Evolutionary conservation across 441 rosid genomes (phyloP), one percentile per base, ranked within the genome.

Genomic region (Adansonia gregorii): DNA sequence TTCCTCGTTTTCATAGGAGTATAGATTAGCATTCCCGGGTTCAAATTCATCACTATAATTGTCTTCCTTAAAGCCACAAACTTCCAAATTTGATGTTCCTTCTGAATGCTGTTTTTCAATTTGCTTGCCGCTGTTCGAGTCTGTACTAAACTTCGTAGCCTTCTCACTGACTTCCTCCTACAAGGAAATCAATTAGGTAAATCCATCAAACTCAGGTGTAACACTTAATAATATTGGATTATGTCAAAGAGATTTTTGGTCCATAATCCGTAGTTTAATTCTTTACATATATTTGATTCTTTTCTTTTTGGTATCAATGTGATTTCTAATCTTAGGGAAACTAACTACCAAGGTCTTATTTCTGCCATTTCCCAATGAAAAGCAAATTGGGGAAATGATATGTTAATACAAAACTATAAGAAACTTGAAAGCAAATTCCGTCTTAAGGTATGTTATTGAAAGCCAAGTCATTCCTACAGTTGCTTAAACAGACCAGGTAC

Each of bases 21-120:
- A 52, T 52, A 31, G 8, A 27, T 52, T 8, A 31, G 48, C 39
- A 49, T 63, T 31, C 1, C 64, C 61, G 6, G 9, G 27, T 71
- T 75, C 78, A 48, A 27, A 17, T 59, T 75, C 78, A 12, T 52
- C 71, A 35, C 49, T 24, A 6, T 48, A 45, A 27, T 27, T 51
- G 41, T 63, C 77, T 46, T 46, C 77, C 55, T 61, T 69, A 61
- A 63, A 49, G 5, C 31, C 43, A 65, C 58, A 3, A 11, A 10
- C 48, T 24, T 49, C 64, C 3, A 3, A 65, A 64, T 22, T 52
- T 0, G 39, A 64, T 75, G 31, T 19, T 51, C 69, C 60, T 19
- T 49, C 35, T 6, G 63, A 64, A 17, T 6, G 64, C 63, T 51
- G 8, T 27, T 19, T 46, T 17, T 75, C 72, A 6, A 46, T 31